phyloP scores from a whole-genome alignment of 2,329 filamentous ascomycete species.

The Zymoseptoria crescenta region DNA sequence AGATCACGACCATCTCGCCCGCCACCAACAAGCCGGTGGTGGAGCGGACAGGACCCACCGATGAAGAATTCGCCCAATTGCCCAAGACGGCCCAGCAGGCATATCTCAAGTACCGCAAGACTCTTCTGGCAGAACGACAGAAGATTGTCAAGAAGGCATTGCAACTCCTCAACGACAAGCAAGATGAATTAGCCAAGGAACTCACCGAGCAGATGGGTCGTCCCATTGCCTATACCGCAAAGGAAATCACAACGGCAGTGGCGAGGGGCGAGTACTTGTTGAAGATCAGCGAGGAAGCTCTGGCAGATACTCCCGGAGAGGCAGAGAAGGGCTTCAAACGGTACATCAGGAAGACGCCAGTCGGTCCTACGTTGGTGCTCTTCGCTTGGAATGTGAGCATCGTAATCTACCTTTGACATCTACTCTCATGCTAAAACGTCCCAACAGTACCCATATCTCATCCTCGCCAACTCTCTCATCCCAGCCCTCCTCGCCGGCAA shows the following conservation, averaged over 20 bases:
- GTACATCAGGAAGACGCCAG: conserved; percentile 79
- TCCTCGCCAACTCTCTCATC: conserved; percentile 83
- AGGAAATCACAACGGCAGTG: conserved; percentile 77
- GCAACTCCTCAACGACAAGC: conserved; percentile 57
- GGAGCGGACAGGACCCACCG: conserved; percentile 66
- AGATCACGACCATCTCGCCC: conserved; percentile 75
- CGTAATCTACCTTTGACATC: conserved; percentile 4
- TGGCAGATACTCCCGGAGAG: conserved; percentile 76
- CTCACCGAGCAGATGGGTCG: conserved; percentile 93
- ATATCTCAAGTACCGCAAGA: conserved; percentile 70
- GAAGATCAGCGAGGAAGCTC: conserved; percentile 69
- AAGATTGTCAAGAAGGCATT: conserved; percentile 74
- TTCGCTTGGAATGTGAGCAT: conserved; percentile 90
- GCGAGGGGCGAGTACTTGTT: conserved; percentile 79
- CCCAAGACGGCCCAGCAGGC: conserved; percentile 64
- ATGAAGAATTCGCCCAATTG: conserved; percentile 62
- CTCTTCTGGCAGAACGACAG: conserved; percentile 66
- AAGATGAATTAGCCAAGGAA: conserved; percentile 75
- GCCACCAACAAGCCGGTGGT: conserved; percentile 78
- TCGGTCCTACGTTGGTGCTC: conserved; percentile 80
- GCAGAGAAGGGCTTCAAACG: conserved; percentile 80
- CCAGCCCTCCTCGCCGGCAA: conserved; percentile 88
- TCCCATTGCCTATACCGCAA: conserved; percentile 77
- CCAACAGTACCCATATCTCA: conserved; percentile 81
- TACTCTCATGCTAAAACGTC: neutral